phyloP scores from a whole-genome alignment of 2,329 filamentous ascomycete genomes.

The Penicillium sp. region DNA sequence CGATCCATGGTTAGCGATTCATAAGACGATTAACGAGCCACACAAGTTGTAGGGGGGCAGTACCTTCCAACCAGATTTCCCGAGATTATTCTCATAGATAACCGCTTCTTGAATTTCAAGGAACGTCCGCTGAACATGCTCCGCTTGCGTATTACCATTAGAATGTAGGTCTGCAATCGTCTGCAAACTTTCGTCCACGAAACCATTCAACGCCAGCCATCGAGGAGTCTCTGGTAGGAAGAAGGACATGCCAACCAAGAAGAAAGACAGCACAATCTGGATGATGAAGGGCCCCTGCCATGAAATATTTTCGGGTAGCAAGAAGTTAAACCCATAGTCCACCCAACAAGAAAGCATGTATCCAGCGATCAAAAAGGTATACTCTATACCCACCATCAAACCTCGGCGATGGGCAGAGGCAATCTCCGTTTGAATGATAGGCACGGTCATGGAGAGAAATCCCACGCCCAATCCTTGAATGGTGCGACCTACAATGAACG shows the following conservation, averaged over 20 bases:
- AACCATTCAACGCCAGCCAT: constrained; percentile 38
- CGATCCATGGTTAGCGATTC: background rate
- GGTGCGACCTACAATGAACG: constrained; percentile 29
- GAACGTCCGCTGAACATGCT: constrained; percentile 32
- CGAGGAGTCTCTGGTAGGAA: constrained; percentile 35
- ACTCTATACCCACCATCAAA: constrained; percentile 36
- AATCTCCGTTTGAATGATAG: constrained; percentile 34
- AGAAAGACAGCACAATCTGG: constrained; percentile 28
- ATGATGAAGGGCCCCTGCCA: constrained; percentile 28
- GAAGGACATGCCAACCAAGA: constrained; percentile 31
- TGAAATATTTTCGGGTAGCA: constrained; percentile 27
- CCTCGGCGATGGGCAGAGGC: constrained; percentile 31
- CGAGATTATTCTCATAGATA: constrained; percentile 30
- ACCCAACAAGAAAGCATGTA: constrained; percentile 37
- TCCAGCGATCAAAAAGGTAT: constrained; percentile 31
- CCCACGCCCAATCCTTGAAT: constrained; percentile 32
- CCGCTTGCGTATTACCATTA: constrained; percentile 27
- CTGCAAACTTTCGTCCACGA: constrained; percentile 33
- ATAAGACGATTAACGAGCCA: background rate
- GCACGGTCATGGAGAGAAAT: constrained; percentile 31
- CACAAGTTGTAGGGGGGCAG: background rate
- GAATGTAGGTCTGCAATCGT: constrained; percentile 37
- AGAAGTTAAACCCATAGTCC: constrained; percentile 33
- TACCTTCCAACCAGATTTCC: constrained; percentile 29
- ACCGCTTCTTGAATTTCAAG: constrained; percentile 35